These are phyloP conservation scores for Paraconiothyrium sp. DNA, from an alignment of 2,329 filamentous ascomycete species.

Conservation along the genomic window DNA sequence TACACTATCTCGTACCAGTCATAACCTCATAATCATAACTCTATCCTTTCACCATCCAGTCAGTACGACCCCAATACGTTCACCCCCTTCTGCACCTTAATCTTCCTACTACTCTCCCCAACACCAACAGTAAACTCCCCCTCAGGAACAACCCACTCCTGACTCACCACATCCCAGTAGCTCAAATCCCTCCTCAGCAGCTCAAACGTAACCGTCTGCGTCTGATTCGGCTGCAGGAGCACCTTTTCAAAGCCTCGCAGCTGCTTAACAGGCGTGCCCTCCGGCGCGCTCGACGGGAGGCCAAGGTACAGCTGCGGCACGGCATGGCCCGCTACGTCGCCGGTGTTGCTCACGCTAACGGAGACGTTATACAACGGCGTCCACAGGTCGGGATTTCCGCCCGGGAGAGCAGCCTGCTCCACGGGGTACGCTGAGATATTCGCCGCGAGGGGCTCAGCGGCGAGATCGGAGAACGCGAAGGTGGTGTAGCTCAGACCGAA, in stretches of 20 bases:
- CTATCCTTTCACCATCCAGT: neutral
- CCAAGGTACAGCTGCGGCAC: slow-evolving; percentile 68
- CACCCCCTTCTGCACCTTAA: slow-evolving; percentile 10
- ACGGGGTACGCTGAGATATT: slow-evolving; percentile 68
- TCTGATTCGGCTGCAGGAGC: slow-evolving; percentile 21
- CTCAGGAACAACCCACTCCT: slow-evolving; percentile 42
- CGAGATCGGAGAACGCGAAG: slow-evolving; percentile 74
- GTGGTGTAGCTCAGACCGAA: slow-evolving; percentile 79
- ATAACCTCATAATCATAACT: neutral
- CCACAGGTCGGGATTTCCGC: slow-evolving; percentile 64
- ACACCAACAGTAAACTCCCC: slow-evolving; percentile 28
- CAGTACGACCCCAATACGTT: slow-evolving; percentile 4
- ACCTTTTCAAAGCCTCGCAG: slow-evolving; percentile 54
- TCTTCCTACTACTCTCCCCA: slow-evolving; percentile 14
- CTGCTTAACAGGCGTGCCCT: slow-evolving; percentile 60
- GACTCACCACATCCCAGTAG: slow-evolving; percentile 30
- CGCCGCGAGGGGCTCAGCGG: slow-evolving; percentile 61
- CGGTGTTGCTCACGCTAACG: slow-evolving; percentile 75
- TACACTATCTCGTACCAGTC: neutral
- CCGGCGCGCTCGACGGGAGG: slow-evolving; percentile 66
- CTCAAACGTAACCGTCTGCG: slow-evolving; percentile 24
- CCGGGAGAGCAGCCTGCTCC: slow-evolving; percentile 53
- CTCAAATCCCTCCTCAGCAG: slow-evolving; percentile 32
- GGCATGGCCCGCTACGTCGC: slow-evolving; percentile 60
- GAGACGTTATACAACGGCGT: slow-evolving; percentile 73